Percentiles rank a stretch among this genome's conserved stretches.
phyloP scores from a whole-genome alignment of 495 filamentous ascomycete species.

The Astrothelium macrocarpum region DNA sequence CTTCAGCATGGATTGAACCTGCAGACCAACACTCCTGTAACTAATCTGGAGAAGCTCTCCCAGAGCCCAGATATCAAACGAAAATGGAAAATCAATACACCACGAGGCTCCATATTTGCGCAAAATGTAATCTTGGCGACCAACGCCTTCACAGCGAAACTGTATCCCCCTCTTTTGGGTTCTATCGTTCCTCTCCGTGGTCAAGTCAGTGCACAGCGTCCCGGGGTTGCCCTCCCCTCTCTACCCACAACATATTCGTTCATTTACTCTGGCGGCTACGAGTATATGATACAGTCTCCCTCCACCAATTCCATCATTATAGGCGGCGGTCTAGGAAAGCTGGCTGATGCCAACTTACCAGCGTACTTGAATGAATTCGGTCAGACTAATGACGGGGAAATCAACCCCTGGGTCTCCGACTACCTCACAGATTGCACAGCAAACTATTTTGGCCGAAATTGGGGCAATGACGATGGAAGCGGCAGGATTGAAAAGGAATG shows the following conservation, averaged over 20 bases:
- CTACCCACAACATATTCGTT: conserved; percentile 52
- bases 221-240: conserved; percentile 38
- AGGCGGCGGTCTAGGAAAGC: conserved; percentile 51
- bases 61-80: neutral
- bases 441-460: conserved; percentile 47
- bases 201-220: conserved; percentile 55
- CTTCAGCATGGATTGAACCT: conserved; percentile 47
- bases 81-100: conserved; percentile 42
- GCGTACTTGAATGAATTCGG: conserved; percentile 40
- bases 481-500: conserved; percentile 50
- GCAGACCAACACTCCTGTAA: conserved; percentile 51
- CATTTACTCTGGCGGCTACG: conserved; percentile 48
- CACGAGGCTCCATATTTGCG: conserved; percentile 44
- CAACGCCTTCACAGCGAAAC: conserved; percentile 58
- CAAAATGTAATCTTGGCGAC: conserved; percentile 55
- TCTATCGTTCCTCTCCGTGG: conserved; percentile 57
- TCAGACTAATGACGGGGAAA: conserved; percentile 47
- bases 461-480: conserved; percentile 48
- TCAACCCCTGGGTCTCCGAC: conserved; percentile 44
- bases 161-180: conserved; percentile 48
- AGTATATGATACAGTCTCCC: conserved; percentile 59
- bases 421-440: conserved; percentile 40
- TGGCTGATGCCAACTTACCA: conserved; percentile 17
- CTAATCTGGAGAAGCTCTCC: neutral
- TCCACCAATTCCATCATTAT: conserved; percentile 47